Base-by-base conservation (phyloP, 1,284 basidiomycete genomes). In the Malassezia obtusa region DNA sequence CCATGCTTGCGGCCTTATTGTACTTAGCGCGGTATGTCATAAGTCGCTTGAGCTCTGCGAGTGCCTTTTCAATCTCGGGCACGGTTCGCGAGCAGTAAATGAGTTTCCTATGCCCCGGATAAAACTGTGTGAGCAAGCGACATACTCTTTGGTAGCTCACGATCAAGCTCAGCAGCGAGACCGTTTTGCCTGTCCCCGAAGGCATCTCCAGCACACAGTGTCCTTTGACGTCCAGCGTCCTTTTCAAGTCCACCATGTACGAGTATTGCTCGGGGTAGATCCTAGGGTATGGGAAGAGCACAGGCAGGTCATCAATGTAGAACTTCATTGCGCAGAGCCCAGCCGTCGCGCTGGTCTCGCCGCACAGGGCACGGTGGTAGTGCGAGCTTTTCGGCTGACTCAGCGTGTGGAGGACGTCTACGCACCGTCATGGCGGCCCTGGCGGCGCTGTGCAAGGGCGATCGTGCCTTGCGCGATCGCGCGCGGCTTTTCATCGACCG, bases 141-240 rank as follows among this genome's bases (percentile, higher is more conserved):
- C 76, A 47, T 55, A 88, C 91, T 78, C 94, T 89, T 76, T 96
- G 92, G 74, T 98, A 99, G 22, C 91, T 91, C 41, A 99, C 86
- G 77, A 99, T 99, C 55, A 99, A 78, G 14, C 89, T 92, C 26
- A 99, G 79, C 3, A 99, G 79, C 10, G 91, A 96, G 21, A 99
- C 91, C 0, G 94, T 99, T 79, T 99, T 99, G 19, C 94, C 94
- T 32, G 94, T 99, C 14, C 94, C 94, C 11, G 94, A 98, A 59
- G 94, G 94, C 94, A 98, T 98, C 78, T 99, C 94, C 28, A 99
- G 81, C 17, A 98, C 89, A 75, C 94, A 95, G 67, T 99, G 94
- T 45, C 94, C 82, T 39, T 71, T 69, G 80, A 90, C 90, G 77
- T 98, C 94, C 21, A 98, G 81, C 5, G 92, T 92, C 66, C 89